Conservation (phyloP, 345 rosid genomes). For the Rubroshorea leprosula region DNA sequence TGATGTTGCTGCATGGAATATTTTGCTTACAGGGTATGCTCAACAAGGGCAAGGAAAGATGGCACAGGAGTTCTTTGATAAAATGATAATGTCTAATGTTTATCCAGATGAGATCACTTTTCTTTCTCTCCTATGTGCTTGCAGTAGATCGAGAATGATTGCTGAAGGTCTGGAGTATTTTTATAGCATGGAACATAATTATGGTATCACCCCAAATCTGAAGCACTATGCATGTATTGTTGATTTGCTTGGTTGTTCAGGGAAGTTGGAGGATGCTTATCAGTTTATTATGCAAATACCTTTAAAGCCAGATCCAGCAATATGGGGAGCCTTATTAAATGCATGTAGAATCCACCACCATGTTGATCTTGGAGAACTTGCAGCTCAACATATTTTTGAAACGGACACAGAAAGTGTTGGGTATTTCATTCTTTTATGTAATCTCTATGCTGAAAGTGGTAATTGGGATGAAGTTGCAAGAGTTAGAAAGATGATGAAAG, state of each 20-base stretch:
- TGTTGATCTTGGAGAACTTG: conserved; percentile 55
- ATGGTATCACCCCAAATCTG: conserved; percentile 54
- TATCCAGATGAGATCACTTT: conserved; percentile 72
- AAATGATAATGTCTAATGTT: conserved; percentile 49
- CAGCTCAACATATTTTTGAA: conserved; percentile 56
- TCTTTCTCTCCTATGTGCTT: conserved; percentile 66
- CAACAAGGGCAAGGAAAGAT: conserved; percentile 56
- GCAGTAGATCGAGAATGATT: conserved; percentile 75
- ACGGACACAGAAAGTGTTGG: conserved; percentile 56
- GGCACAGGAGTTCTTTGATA: conserved; percentile 52
- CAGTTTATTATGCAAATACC: conserved; percentile 59
- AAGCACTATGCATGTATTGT: conserved; percentile 81
- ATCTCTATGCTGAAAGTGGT: conserved; percentile 54
- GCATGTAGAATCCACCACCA: conserved; percentile 63
- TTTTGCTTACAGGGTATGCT: conserved; percentile 62
- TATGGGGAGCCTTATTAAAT: conserved; percentile 85
- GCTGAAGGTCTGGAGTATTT: conserved; percentile 59
- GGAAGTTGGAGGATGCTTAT: conserved; percentile 58
- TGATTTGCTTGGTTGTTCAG: conserved; percentile 79
- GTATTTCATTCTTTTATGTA: conserved; percentile 62
- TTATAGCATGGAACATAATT: conserved; percentile 44
- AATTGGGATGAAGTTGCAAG: conserved; percentile 66
- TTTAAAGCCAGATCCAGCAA: conserved; percentile 57
- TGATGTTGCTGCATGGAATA: conserved; percentile 80
- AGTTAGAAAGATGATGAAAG: conserved; percentile 60